Evolutionary conservation across 2,329 filamentous ascomycete genomes (phyloP), one percentile per base, ranked within the genome.

Genomic region (Penicillium griseofulvum): DNA sequence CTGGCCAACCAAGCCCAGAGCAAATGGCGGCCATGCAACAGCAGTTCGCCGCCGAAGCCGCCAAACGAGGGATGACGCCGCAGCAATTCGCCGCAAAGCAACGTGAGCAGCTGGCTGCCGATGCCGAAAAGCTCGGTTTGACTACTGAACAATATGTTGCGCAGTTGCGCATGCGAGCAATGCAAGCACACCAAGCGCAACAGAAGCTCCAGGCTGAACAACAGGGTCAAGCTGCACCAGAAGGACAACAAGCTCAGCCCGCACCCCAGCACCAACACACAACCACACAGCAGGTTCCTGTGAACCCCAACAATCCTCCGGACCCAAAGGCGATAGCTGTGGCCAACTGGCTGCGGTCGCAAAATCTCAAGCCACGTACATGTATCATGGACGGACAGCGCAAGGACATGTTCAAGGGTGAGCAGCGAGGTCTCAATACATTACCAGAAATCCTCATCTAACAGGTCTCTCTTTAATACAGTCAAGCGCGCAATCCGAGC

Each of bases 361-460:
- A 97, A 76, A 85, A 94, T 56, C 78, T 99, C 62, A 99, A 99
- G 82, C 82, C 84, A 17, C 83, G 94, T 60, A 97, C 92, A 17
- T 93, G 90, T 72, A 95, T 99, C 61, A 83, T 97, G 62, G 92
- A 97, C 63, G 94, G 94, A 67, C 92, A 97, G 81, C 85, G 94
- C 68, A 97, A 96, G 78, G 93, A 99, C 63, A 95, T 99, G 90
- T 97, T 99, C 76, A 89, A 88, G 82, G 91, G 91, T 93, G 80
- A 43, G 50, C 49, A 47, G 12, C 31, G 28, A 9, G 3, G 12
- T 26, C 16, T 16, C 31, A 51, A 9, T 14, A 19, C n/a, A 4
- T 22, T 10, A 16, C 24, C 6, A 33, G 19, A 28, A 22, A 19
- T 39, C 10, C 2, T 6, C 19, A 46, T 44, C 47, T 65, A 36